Evolutionary conservation across 805 yeast species (phyloP), one percentile per base, ranked within the genome.

Genomic region (Pichia nanzhaoensis): DNA sequence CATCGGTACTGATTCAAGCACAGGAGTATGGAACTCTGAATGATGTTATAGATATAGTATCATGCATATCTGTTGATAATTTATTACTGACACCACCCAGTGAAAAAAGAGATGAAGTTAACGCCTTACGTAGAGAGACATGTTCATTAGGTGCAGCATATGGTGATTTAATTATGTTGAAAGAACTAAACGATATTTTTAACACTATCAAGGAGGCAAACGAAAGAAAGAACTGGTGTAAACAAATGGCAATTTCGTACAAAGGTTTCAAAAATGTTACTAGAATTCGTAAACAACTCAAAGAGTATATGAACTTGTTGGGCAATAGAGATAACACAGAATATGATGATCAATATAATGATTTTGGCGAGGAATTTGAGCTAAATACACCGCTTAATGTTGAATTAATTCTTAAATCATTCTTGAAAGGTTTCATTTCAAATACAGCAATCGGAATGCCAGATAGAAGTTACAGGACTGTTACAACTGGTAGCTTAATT

Each of bases 401-500:
- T 28, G 73, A 81, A 16, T 56, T 67, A 3, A 71, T 91, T 8
- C 67, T 91, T 45, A 85, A 86, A 60, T 77, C 95, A 21, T 93
- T 93, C 63, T 66, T 93, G 34, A 70, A 73, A 33, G 99, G 99
- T 0, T 91, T 74, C 55, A 74, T 87, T n/a, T 74, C 82, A 39
- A 90, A 91, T 61, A 82, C 96, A 0, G 99, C 99, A 0, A 77
- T 93, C 17, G 95, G 96, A 10, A 78, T 86, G 79, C 96, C 98
- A 0, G 98, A 93, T 62, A 74, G 97, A 57, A 84, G 96, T 3
- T 93, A 82, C 66, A 73, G 95, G 58, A 89, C 98, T 0, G 82
- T 89, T 6, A 68, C 82, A 24, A 78, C 84, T 1, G 95, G 95
- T 21, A 96, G 88, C 61, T 69, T 86, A 28, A 78, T 91, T 39